phyloP scores from a whole-genome alignment of 2,329 filamentous ascomycete species.

The Diaporthe eres region DNA sequence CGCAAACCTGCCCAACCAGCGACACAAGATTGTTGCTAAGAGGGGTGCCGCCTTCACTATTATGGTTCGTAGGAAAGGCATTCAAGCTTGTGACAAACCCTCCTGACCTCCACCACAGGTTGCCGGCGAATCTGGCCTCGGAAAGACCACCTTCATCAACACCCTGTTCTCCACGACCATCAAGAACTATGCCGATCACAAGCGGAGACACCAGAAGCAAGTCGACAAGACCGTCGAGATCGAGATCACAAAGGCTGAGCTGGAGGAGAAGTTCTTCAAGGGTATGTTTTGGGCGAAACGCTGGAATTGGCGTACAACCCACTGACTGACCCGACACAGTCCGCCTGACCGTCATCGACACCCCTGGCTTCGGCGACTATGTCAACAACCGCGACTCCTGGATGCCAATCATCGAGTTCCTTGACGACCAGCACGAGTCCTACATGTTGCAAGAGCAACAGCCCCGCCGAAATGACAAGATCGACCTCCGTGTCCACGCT shows the following conservation, averaged over 20 bases:
- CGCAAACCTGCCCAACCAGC: constrained; percentile 78
- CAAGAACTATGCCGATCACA: constrained; percentile 99
- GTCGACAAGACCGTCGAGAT: constrained; percentile 99
- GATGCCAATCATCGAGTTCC: constrained; percentile 99
- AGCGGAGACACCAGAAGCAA: constrained; percentile 99
- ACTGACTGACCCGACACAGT: constrained; percentile 69
- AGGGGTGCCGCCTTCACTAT: constrained; percentile 99
- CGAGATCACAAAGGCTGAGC: constrained; percentile 99
- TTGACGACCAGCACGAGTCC: constrained; percentile 99
- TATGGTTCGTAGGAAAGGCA: constrained; percentile 76
- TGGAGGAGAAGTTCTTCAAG: constrained; percentile 99
- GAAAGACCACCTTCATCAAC: constrained; percentile 99
- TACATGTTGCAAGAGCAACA: constrained; percentile 99
- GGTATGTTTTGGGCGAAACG: constrained; percentile 67
- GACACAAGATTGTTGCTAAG: constrained; percentile 82
- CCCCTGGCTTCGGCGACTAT: constrained; percentile 98
- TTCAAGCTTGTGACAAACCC: background rate
- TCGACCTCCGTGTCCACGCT: constrained; percentile 97
- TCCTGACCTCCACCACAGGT: constrained; percentile 69
- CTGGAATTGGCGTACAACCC: background rate
- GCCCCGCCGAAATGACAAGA: constrained; percentile 97
- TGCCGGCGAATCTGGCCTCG: constrained; percentile 96
- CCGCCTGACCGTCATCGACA: constrained; percentile 98
- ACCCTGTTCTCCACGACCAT: constrained; percentile 99
- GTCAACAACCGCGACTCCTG: constrained; percentile 99